Evolutionary conservation across 176 grass and related monocot species (phyloP).

Genomic region (Oryza punctata): DNA sequence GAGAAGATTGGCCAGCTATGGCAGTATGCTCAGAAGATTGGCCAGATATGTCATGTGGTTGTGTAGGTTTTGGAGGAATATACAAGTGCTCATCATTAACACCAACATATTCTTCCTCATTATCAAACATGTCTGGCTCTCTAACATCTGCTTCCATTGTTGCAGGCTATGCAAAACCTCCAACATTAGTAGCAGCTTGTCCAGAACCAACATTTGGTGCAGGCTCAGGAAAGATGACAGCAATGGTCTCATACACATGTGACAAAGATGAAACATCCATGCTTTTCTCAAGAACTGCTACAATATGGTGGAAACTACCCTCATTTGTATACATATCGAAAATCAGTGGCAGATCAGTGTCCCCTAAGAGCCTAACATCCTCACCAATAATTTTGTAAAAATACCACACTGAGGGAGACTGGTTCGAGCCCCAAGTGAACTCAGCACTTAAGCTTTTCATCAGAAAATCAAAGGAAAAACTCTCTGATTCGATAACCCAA

Average conservation of each 20-base stretch:
- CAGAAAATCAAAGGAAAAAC: neutral
- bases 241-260: neutral
- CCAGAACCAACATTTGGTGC: neutral
- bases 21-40: no score
- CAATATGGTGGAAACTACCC: neutral
- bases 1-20: no score
- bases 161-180: neutral
- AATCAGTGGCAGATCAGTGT: neutral
- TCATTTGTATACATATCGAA: neutral
- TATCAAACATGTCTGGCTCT: neutral
- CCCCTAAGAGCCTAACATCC: neutral
- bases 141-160: neutral
- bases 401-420: neutral
- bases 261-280: accelerated
- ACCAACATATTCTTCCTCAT: neutral
- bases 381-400: neutral
- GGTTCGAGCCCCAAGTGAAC: neutral
- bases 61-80: no score
- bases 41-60: no score
- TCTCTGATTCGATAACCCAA: neutral
- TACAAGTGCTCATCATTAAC: no score
- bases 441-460: neutral
- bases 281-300: accelerated
- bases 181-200: neutral
- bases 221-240: accelerated